phyloP scores from a whole-genome alignment of 2,329 filamentous ascomycete genomes.

The Tolypocladium cylindrosporum region DNA sequence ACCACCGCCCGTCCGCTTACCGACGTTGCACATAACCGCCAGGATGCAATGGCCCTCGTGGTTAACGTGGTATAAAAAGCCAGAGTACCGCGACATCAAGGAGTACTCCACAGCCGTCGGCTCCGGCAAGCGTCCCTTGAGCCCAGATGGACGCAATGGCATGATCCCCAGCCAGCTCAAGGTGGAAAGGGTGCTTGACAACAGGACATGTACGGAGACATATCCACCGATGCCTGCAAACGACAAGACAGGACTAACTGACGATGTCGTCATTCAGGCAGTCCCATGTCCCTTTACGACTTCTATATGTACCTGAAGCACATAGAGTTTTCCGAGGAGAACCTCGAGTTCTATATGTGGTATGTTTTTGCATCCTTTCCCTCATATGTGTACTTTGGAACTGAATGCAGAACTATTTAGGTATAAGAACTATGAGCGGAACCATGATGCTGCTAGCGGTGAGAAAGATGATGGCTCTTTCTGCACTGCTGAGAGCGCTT shows the following conservation, averaged over 20 bases:
- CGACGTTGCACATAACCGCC: not conserved
- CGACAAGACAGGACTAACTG: not conserved
- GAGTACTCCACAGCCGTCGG: constrained; percentile 29
- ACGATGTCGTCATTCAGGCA: constrained; percentile 18
- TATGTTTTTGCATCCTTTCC: constrained; percentile 11
- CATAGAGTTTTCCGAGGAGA: constrained; percentile 37
- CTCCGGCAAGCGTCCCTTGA: constrained; percentile 23
- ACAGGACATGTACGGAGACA: constrained; percentile 29
- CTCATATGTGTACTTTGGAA: not conserved
- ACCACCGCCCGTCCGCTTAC: not conserved
- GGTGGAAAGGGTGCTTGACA: constrained; percentile 35
- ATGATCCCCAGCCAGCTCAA: constrained; percentile 15
- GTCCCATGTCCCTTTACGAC: constrained; percentile 38
- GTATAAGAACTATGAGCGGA: constrained; percentile 33
- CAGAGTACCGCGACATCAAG: constrained; percentile 36
- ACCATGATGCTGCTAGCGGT: not conserved
- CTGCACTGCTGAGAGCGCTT: not conserved
- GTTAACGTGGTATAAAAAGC: constrained; percentile 38
- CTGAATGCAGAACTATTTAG: constrained; percentile 10
- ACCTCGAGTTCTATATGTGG: constrained; percentile 40
- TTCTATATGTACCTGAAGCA: constrained; percentile 42
- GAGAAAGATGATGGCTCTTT: not conserved
- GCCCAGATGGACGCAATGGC: constrained; percentile 21
- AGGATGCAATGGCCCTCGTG: constrained; percentile 15
- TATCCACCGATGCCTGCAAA: too few relatives aligned